A percentile compares a stretch with the other conserved stretches of the same genome.
Evolutionary conservation across 2,329 filamentous ascomycete species (phyloP).

Genomic region (Orbilia quercus): DNA sequence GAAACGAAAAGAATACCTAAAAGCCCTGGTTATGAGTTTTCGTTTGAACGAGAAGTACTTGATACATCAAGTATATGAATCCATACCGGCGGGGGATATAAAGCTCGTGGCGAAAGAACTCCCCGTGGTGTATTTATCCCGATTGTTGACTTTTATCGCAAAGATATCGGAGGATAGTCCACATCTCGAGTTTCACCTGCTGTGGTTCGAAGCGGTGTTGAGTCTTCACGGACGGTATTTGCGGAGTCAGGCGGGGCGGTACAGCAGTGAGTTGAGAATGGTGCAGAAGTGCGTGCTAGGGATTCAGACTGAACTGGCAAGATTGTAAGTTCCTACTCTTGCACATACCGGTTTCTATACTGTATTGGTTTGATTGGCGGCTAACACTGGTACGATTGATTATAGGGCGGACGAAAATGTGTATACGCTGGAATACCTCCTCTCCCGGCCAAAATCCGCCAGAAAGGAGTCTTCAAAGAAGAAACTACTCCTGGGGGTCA

Average conservation of each 20-base stretch:
- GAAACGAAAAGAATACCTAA: constrained; percentile 82
- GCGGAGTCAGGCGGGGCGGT: constrained; percentile 79
- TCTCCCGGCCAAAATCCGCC: constrained; percentile 62
- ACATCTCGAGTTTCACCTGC: constrained; percentile 91
- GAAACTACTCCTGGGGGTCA: constrained; percentile 11
- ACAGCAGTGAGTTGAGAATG: constrained; percentile 84
- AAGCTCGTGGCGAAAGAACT: constrained; percentile 80
- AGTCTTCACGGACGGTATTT: constrained; percentile 87
- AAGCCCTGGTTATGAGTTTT: constrained; percentile 96
- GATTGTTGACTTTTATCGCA: constrained; percentile 86
- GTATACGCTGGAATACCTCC: constrained; percentile 87
- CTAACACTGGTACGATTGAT: too few relatives aligned
- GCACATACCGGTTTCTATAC: too few relatives aligned
- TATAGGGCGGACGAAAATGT: constrained; percentile 81
- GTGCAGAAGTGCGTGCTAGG: constrained; percentile 82
- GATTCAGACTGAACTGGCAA: constrained; percentile 84
- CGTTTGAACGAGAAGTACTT: constrained; percentile 87
- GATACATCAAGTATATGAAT: constrained; percentile 85
- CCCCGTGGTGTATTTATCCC: constrained; percentile 85
- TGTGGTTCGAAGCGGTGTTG: constrained; percentile 88
- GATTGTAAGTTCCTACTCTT: constrained; percentile 67
- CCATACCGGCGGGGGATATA: constrained; percentile 79
- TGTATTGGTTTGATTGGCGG: too few relatives aligned
- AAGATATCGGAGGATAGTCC: constrained; percentile 88
- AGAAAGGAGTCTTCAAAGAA: constrained; percentile 12